Percentiles rank a stretch among this genome's conserved stretches.
Evolutionary conservation across 192 early-diverging fungal species (phyloP).

Genomic region (Podila minutissima): DNA sequence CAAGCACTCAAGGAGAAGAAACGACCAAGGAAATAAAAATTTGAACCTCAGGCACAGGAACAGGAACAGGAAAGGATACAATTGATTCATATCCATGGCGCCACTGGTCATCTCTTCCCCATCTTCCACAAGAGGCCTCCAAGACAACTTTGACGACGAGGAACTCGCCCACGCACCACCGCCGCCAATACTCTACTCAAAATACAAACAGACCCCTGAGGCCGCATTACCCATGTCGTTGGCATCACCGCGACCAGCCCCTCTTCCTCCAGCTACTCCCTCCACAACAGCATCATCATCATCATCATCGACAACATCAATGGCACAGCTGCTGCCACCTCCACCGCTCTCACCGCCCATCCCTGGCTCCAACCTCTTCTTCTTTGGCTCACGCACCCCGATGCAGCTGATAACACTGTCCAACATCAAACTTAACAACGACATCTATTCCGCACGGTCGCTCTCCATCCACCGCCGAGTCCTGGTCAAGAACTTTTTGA

Average conservation of each 20-base stretch:
- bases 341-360: not conserved
- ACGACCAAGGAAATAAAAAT: not conserved
- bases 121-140: not conserved
- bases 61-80: not conserved
- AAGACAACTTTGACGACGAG: not conserved
- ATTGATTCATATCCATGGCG: not conserved
- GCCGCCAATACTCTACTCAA: not conserved
- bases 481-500: conserved; percentile 47
- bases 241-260: not conserved
- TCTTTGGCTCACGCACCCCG: not conserved
- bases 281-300: not conserved
- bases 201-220: not conserved
- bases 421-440: conserved; percentile 39
- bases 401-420: conserved; percentile 30
- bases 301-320: not conserved
- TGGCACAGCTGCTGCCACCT: not conserved
- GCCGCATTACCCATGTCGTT: not conserved
- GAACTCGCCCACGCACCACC: not conserved
- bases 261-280: not conserved
- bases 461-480: conserved; percentile 45
- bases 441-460: conserved; percentile 34
- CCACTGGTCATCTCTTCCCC: not conserved
- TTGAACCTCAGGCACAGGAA: not conserved
- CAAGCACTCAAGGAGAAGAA: not conserved
- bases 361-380: not conserved